Percentiles rank a stretch among this genome's conserved stretches.
Conservation (phyloP, 345 rosid species). For the Laguncularia racemosa region DNA sequence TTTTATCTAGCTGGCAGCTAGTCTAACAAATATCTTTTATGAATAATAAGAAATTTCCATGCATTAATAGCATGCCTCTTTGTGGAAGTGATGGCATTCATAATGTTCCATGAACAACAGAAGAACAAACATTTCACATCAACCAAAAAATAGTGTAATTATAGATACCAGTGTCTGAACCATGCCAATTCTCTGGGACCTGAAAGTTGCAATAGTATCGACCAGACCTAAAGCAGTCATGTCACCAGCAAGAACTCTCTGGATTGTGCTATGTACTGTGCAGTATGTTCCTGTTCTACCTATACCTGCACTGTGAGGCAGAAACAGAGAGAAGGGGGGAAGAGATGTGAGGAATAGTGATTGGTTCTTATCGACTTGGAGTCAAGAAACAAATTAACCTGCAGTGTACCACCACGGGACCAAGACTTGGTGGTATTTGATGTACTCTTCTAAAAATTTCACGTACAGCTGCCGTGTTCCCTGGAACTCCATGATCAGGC, state of each 20-base stretch:
- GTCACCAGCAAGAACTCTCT: slow-evolving; percentile 85
- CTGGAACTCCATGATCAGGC: slow-evolving; percentile 99
- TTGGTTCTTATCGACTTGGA: not conserved
- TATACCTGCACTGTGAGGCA: slow-evolving; percentile 81
- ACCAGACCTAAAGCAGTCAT: slow-evolving; percentile 75
- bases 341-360: not conserved
- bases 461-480: slow-evolving; percentile 60
- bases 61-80: no score
- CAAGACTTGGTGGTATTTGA: slow-evolving; percentile 52
- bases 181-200: slow-evolving; percentile 90
- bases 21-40: no score
- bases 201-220: slow-evolving; percentile 51
- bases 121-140: not conserved
- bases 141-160: slow-evolving; percentile 1
- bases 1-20: no score
- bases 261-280: slow-evolving; percentile 82
- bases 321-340: slow-evolving; percentile 11
- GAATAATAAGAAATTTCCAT: no score
- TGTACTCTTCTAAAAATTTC: slow-evolving; percentile 64
- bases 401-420: slow-evolving; percentile 93
- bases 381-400: slow-evolving; percentile 39
- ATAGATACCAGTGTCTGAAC: slow-evolving; percentile 78
- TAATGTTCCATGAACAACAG: not conserved
- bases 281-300: slow-evolving; percentile 98
- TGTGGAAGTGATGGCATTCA: no score